Base-by-base conservation (phyloP, 306 rosid genomes). In the Corylus heterophylla region DNA sequence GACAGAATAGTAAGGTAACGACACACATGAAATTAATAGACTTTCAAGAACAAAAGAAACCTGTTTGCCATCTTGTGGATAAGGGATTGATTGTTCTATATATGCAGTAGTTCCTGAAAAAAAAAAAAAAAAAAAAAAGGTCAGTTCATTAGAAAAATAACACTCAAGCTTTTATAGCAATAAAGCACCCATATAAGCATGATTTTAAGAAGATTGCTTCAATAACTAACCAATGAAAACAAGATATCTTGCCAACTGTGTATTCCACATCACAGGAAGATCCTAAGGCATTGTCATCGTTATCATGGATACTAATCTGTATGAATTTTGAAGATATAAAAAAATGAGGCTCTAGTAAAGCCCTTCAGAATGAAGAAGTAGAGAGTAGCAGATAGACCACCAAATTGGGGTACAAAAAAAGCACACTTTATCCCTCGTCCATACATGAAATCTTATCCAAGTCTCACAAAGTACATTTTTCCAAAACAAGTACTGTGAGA, bases 61-160 rank as follows among this genome's bases (percentile, higher is more conserved):
- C 97, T 87, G 98, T 85, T 94, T 94, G 69, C 98, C 98, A 79
- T 94, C 98, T 80, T 88, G 80, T 51, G 98, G 98, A 87, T 12
- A 92, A 59, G 97, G 96, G 62, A 54, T 73, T 16, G 98, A 90
- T 75, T 94, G 97, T 89, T 94, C 98, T 76, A 94, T 80, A 74
- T 88, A 94, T 44, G 92, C 98, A 9, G 73, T 85, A 70, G 97
- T 92, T 78, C 97, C 98, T 93, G 81, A 81, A 81, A 73, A 80
- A 76, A 75, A 83, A 81, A 73, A 80, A 74, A 77, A 79, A 83
- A 80, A 71, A 80, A 76, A 74, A 81, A 82, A 85, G 64, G 39
- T 73, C 84, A 78, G 70, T 82, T 73, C 56, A 80, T 85, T 75
- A 82, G 67, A 50, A 78, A 79, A 82, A 42, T 42, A 42, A 75